Conservation (phyloP, 1,139 yeast genomes). For the Diutina rugosa region DNA sequence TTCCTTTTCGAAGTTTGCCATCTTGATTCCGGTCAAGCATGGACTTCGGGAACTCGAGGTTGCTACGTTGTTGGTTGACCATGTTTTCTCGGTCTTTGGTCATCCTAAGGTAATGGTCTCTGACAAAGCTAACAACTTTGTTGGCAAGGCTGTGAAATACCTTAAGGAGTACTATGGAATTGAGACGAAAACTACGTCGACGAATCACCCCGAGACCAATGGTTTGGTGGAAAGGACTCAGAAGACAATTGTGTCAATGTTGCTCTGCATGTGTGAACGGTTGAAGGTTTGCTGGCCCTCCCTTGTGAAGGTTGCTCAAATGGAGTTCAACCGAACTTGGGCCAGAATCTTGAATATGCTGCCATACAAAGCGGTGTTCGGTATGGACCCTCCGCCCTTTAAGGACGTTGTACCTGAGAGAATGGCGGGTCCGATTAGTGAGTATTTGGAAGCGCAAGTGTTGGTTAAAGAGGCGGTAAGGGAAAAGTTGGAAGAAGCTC, state of each 20-base stretch:
- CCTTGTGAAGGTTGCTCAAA: neutral
- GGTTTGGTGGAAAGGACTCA: neutral
- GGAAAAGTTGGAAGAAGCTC: neutral
- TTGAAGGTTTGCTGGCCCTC: neutral
- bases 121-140: neutral
- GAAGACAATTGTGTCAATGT: neutral
- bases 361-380: neutral
- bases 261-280: neutral
- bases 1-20: neutral
- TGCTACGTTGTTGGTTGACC: neutral
- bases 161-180: neutral
- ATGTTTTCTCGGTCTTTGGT: neutral
- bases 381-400: neutral
- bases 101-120: neutral
- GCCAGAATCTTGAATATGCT: neutral
- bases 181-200: neutral
- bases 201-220: neutral
- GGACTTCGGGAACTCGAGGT: neutral
- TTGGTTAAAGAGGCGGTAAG: neutral
- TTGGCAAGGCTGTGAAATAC: neutral
- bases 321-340: neutral
- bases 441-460: neutral
- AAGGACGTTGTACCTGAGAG: neutral
- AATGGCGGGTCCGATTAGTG: neutral
- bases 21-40: neutral